Evolutionary conservation across 345 rosid species (phyloP).

Genomic region (Hibiscus trionum): DNA sequence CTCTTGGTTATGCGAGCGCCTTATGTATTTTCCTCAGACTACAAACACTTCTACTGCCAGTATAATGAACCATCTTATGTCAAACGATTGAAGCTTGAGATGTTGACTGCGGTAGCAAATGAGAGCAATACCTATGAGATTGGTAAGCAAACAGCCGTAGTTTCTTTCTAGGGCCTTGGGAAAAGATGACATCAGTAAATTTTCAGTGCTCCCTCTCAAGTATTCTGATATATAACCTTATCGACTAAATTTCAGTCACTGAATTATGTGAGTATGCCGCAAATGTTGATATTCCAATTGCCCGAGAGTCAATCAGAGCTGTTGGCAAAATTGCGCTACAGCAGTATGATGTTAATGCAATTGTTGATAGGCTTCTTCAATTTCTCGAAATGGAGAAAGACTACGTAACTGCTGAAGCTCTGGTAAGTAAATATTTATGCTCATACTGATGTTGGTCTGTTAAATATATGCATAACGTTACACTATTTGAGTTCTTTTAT

Average conservation of each 20-base stretch:
- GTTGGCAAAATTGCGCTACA: constrained; percentile 98
- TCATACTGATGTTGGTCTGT: not conserved
- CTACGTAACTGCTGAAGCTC: constrained; percentile 94
- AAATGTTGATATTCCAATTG: constrained; percentile 89
- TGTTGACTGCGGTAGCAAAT: constrained; percentile 98
- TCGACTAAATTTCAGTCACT: constrained; percentile 55
- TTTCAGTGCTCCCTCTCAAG: constrained; percentile 1
- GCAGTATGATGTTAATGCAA: constrained; percentile 98
- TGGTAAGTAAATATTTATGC: constrained; percentile 40
- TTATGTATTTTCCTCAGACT: constrained; percentile 75
- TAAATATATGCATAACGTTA: constrained; percentile 4
- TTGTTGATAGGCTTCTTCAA: constrained; percentile 98
- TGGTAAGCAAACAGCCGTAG: constrained; percentile 44
- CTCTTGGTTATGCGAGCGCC: constrained; percentile 98
- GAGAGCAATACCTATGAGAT: constrained; percentile 97
- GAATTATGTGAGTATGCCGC: constrained; percentile 99
- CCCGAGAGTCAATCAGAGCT: constrained; percentile 95
- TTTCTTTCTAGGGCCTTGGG: not conserved
- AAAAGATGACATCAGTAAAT: constrained; percentile 11
- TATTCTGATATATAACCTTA: constrained; percentile 16
- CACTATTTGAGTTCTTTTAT: constrained; percentile 9
- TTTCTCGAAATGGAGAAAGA: constrained; percentile 99
- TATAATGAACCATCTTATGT: constrained; percentile 95
- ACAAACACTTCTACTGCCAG: constrained; percentile 96
- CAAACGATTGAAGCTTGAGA: constrained; percentile 96